These are phyloP conservation scores for Talaromyces piceae DNA, from an alignment of 2,329 filamentous ascomycete genomes.

Conservation along the genomic window DNA sequence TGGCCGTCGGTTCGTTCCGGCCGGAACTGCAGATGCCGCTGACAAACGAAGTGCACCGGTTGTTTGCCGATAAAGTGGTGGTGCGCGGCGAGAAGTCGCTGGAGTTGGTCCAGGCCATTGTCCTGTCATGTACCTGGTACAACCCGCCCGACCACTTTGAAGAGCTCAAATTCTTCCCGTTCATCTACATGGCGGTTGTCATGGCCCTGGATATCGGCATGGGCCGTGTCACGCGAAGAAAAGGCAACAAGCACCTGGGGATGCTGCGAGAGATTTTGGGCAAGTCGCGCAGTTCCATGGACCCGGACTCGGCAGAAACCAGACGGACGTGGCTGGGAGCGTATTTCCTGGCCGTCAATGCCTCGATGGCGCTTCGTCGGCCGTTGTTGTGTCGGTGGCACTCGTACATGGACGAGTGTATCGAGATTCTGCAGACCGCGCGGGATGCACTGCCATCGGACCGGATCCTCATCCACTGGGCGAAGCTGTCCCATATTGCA, in stretches of 20 bases:
- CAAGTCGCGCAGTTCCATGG: conserved; percentile 27
- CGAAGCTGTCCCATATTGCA: conserved; percentile 53
- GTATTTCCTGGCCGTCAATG: conserved; percentile 54
- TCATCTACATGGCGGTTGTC: conserved; percentile 70
- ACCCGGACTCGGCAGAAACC: conserved; percentile 50
- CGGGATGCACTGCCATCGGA: conserved; percentile 52
- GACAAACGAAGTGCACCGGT: conserved; percentile 61
- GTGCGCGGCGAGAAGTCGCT: conserved; percentile 71
- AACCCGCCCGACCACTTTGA: conserved; percentile 75
- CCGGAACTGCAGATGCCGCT: conserved; percentile 55
- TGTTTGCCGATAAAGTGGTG: conserved; percentile 67
- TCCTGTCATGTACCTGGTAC: conserved; percentile 76
- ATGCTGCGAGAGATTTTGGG: conserved; percentile 32
- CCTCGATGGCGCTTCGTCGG: conserved; percentile 51
- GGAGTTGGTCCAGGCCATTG: conserved; percentile 72
- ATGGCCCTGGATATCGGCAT: conserved; percentile 81
- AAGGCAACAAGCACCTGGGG: conserved; percentile 22
- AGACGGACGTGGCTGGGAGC: conserved; percentile 54
- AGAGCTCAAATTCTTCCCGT: conserved; percentile 83
- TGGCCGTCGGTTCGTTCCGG: conserved; percentile 45
- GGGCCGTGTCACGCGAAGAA: conserved; percentile 46
- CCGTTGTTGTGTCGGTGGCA: conserved; percentile 54
- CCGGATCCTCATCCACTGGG: conserved; percentile 49
- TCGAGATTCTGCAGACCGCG: conserved; percentile 50
- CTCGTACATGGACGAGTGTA: conserved; percentile 56